Evolutionary conservation across 495 filamentous ascomycete species (phyloP).

Genomic region (Penicillium simplicissimum): DNA sequence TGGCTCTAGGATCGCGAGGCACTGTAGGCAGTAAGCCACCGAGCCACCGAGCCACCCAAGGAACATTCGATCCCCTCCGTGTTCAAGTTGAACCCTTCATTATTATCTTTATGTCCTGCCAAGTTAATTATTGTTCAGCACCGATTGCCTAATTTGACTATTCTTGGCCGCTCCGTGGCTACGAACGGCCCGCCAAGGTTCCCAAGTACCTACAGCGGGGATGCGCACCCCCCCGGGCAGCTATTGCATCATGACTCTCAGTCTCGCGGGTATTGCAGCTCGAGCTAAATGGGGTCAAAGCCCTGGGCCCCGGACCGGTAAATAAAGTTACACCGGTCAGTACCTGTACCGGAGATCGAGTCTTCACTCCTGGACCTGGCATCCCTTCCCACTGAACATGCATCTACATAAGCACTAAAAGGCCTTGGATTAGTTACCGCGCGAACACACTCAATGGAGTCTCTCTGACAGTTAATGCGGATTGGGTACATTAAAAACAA

Average conservation of each 20-base stretch:
- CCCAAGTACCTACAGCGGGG: background rate
- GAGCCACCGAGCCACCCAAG: background rate
- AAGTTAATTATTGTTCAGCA: constrained; percentile 4
- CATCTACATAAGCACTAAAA: background rate
- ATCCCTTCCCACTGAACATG: background rate
- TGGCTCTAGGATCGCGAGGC: background rate
- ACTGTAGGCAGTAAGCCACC: background rate
- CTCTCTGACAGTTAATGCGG: background rate
- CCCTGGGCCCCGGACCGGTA: constrained; percentile 4
- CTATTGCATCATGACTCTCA: constrained; percentile 9
- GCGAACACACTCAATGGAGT: background rate
- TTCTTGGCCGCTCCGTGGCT: background rate
- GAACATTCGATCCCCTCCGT: background rate
- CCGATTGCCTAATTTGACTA: constrained; percentile 7
- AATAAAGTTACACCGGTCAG: constrained; percentile 4
- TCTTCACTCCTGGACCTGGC: background rate
- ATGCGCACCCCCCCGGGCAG: background rate
- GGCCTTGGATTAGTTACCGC: background rate
- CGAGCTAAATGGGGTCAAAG: constrained; percentile 1
- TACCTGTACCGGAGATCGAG: background rate
- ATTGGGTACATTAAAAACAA: constrained; percentile 6
- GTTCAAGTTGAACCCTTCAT: background rate
- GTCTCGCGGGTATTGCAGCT: background rate
- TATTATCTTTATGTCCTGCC: constrained; percentile 5
- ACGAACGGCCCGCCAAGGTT: background rate